phyloP scores from a whole-genome alignment of 805 yeast species.

The Wickerhamomyces ciferrii region DNA sequence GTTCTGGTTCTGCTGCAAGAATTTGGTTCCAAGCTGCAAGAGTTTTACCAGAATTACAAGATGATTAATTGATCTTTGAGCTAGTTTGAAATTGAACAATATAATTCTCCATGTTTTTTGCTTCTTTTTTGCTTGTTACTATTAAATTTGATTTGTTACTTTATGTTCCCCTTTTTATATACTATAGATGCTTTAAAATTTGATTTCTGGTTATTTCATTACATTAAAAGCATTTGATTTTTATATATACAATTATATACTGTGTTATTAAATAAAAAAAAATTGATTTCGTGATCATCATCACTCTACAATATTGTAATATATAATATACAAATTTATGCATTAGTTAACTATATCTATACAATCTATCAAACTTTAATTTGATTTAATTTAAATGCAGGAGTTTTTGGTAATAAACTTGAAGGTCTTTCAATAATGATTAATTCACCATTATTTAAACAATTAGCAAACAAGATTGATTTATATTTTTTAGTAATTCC shows the following conservation, averaged over 20 bases:
- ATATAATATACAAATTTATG: background rate
- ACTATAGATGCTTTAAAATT: background rate
- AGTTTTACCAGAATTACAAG: constrained; percentile 31
- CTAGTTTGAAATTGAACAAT: background rate
- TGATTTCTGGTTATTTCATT: background rate
- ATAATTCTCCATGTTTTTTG: background rate
- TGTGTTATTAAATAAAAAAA: too few species aligned
- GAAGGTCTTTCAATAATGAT: constrained; percentile 76
- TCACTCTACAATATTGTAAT: too few species aligned
- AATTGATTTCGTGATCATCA: too few species aligned
- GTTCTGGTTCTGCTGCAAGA: constrained; percentile 63
- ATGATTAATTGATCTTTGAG: constrained; percentile 2
- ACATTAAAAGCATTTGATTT: background rate
- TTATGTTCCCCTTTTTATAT: background rate
- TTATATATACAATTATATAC: background rate
- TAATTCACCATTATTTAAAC: constrained; percentile 47
- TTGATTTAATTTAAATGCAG: constrained; percentile 63
- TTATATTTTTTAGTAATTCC: constrained; percentile 76
- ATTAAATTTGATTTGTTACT: too few species aligned
- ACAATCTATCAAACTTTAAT: constrained; percentile 32
- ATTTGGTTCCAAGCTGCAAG: constrained; percentile 66
- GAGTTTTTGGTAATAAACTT: constrained; percentile 46
- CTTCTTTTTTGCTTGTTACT: background rate
- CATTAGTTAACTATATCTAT: background rate
- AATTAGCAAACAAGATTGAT: constrained; percentile 60